These are phyloP conservation scores for Wickerhamiella alocasiicola DNA, from an alignment of 805 yeast species.

Conservation along the genomic window DNA sequence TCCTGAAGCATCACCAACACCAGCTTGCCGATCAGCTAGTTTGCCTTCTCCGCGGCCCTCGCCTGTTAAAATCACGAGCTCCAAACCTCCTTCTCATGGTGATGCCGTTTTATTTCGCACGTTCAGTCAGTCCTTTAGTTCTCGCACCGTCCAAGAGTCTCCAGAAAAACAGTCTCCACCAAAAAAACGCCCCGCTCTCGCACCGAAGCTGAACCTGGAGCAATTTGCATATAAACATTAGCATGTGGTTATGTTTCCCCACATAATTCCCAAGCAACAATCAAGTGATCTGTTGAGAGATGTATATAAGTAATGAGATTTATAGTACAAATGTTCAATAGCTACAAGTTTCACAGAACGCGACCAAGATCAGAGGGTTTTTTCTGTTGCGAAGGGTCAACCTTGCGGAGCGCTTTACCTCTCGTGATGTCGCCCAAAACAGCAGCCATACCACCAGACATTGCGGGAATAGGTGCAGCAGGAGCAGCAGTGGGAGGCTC, in stretches of 20 bases:
- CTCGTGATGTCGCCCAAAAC: conserved; percentile 28
- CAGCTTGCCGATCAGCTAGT: neutral
- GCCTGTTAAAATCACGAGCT: neutral
- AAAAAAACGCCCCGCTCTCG: neutral
- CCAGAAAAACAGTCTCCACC: too few relatives aligned
- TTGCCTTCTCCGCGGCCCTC: neutral
- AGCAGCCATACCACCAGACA: conserved; percentile 24
- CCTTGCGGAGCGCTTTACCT: conserved; percentile 25
- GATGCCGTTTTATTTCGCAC: neutral
- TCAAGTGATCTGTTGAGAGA: too few relatives aligned
- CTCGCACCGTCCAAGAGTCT: neutral
- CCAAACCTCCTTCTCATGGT: neutral
- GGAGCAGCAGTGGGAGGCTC: conserved; percentile 20
- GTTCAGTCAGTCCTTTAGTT: neutral
- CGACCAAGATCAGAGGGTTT: conserved; percentile 22
- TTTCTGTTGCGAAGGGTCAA: conserved; percentile 23
- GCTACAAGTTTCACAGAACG: conserved; percentile 23
- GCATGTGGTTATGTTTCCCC: neutral
- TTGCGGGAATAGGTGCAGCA: conserved; percentile 22
- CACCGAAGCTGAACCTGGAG: neutral
- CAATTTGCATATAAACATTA: neutral
- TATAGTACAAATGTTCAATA: too few relatives aligned
- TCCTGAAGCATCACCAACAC: neutral
- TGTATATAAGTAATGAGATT: too few relatives aligned
- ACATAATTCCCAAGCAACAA: too few relatives aligned